Base-by-base conservation (phyloP, 1,139 yeast genomes). In the Kodamaea ohmeri region DNA sequence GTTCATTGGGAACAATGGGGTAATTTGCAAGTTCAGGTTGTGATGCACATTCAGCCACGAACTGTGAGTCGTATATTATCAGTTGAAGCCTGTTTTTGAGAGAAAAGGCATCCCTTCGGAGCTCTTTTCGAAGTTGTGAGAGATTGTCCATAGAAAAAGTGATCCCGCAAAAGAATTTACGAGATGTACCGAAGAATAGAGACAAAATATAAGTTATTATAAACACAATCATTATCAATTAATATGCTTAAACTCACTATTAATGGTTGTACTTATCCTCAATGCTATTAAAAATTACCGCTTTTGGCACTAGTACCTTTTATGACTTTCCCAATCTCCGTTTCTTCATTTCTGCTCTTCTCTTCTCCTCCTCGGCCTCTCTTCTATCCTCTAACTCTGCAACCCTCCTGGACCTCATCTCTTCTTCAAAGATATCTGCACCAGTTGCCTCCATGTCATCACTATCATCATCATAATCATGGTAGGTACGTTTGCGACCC, bases 401-500 rank as follows among this genome's bases (percentile, higher is more conserved):
- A 19, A 52, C 56, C 11, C 63, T 67, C 36, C 80, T 69, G 4
- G 96, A 83, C 31, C 76, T 59, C 47, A 65, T 73, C 58, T 90
- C 97, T 54, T 90, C 97, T 38, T 77, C 86, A 31, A 88, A 64
- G 28, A 90, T 78, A 49, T 90, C 96, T 20, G 81, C 81, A 15
- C 96, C 97, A 1, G 94, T 83, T 6, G 96, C 96, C 55, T 90
- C 97, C 97, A 90, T 90, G 53, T 86, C 95, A 43, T 82, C 87
- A 6, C 53, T 47, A 30, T 63, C 68, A 40, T 80, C 82, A 36
- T 74, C 71, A 44, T 70, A 70, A 30, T 66, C 59, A 25, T 64
- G 63, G 44, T 66, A 67, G 1, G 66, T 52, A 31, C 82, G 61
- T 40, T 72, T 67, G 47, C 73, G 73, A 3, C 89, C 87, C 39